phyloP scores from a whole-genome alignment of 2,329 filamentous ascomycete genomes.

The Colletotrichum somersetense region DNA sequence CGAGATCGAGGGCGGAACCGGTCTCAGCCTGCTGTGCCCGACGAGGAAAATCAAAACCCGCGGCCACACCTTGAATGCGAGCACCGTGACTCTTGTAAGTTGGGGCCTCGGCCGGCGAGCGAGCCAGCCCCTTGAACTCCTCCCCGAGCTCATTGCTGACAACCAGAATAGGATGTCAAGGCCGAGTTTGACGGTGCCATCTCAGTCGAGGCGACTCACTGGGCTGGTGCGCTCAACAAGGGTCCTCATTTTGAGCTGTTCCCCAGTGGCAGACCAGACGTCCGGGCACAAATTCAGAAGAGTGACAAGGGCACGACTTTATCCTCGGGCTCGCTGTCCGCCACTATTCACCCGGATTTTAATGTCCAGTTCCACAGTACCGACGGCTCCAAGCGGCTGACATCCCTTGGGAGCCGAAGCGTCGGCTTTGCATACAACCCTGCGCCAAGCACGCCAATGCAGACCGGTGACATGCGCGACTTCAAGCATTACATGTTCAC shows the following conservation, averaged over 20 bases:
- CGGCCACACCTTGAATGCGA: slow-evolving; percentile 68
- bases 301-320: slow-evolving; percentile 53
- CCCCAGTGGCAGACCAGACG: slow-evolving; percentile 50
- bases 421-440: slow-evolving; percentile 55
- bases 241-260: slow-evolving; percentile 57
- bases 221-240: slow-evolving; percentile 52
- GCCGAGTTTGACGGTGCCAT: slow-evolving; percentile 56
- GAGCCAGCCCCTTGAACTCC: neutral
- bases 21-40: slow-evolving; percentile 68
- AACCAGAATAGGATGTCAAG: slow-evolving; percentile 47
- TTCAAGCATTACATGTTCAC: slow-evolving; percentile 69
- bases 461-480: slow-evolving; percentile 53
- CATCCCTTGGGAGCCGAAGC: slow-evolving; percentile 54
- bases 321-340: slow-evolving; percentile 52
- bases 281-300: slow-evolving; percentile 48
- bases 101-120: neutral
- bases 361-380: slow-evolving; percentile 55
- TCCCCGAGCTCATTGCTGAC: slow-evolving; percentile 16
- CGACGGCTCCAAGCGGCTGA: slow-evolving; percentile 53
- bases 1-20: slow-evolving; percentile 58
- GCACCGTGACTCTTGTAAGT: slow-evolving; percentile 60
- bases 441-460: slow-evolving; percentile 51
- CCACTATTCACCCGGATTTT: slow-evolving; percentile 53
- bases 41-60: slow-evolving; percentile 65
- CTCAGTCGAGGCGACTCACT: slow-evolving; percentile 56